Conservation (phyloP, 148 eudicot genomes). For the Vaccinium myrtillus region DNA sequence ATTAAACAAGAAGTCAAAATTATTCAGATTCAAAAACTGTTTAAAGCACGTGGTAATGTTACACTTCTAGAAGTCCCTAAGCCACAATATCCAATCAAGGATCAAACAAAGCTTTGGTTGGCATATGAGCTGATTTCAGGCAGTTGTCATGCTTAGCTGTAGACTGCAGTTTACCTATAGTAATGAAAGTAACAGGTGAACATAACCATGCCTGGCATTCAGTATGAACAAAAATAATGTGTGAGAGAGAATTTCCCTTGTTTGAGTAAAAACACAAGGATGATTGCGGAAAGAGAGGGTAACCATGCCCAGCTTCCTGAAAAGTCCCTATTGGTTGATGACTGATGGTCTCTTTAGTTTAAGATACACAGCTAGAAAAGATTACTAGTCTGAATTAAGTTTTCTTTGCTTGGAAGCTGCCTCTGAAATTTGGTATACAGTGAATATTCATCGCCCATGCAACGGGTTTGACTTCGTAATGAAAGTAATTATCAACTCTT, state of each 20-base stretch:
- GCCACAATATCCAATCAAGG: background rate
- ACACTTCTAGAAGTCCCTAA: background rate
- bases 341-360: background rate
- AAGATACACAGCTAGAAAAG: background rate
- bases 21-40: background rate
- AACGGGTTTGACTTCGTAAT: background rate
- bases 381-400: background rate
- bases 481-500: background rate
- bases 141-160: background rate
- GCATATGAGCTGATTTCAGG: conserved; percentile 11
- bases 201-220: background rate
- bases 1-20: background rate
- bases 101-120: background rate
- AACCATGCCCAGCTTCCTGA: background rate
- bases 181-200: background rate
- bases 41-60: background rate
- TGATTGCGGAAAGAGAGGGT: background rate
- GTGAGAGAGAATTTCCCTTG: background rate
- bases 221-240: background rate
- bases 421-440: background rate
- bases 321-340: background rate
- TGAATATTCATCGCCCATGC: background rate
- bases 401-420: background rate
- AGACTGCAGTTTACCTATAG: background rate
- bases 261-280: background rate